These are phyloP conservation scores for Chalciporus chontae DNA, from an alignment of 768 basidiomycete species.

Conservation along the genomic window DNA sequence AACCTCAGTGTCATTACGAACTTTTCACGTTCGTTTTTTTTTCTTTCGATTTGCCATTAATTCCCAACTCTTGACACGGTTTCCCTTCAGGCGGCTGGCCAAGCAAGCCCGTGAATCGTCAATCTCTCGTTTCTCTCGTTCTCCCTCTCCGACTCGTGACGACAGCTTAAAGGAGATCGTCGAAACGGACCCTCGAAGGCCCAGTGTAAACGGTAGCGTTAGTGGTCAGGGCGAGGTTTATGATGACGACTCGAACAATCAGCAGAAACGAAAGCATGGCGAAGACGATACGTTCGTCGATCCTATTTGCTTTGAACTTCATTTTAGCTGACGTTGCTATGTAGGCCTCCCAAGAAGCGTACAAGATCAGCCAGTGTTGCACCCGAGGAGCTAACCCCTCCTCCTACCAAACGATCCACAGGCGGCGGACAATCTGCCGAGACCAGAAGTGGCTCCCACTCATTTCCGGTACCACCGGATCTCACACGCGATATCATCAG, in stretches of 20 bases:
- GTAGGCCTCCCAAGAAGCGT: constrained; percentile 59
- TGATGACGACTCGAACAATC: constrained; percentile 48
- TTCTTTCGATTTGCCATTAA: constrained; percentile 11
- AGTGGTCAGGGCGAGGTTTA: constrained; percentile 41
- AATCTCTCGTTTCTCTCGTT: constrained; percentile 65
- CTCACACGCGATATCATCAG: background rate
- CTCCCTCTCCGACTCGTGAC: constrained; percentile 71
- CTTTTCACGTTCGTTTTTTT: constrained; percentile 67
- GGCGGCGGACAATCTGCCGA: constrained; percentile 18
- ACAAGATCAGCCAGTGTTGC: constrained; percentile 61
- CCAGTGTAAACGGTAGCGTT: constrained; percentile 34
- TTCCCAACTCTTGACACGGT: constrained; percentile 17
- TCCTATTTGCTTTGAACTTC: background rate
- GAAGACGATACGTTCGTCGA: constrained; percentile 67
- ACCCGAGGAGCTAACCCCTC: constrained; percentile 39
- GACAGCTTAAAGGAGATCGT: constrained; percentile 79
- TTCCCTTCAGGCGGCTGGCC: constrained; percentile 51
- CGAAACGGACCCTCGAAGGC: constrained; percentile 45
- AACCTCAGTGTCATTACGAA: constrained; percentile 79
- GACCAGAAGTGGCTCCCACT: too few species aligned
- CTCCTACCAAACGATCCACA: constrained; percentile 30
- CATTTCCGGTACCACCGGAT: background rate
- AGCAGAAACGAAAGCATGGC: constrained; percentile 71
- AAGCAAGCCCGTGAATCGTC: constrained; percentile 64
- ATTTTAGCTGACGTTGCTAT: constrained; percentile 11